phyloP scores from a whole-genome alignment of 2,329 filamentous ascomycete genomes.

The Aspergillus thermomutatus region DNA sequence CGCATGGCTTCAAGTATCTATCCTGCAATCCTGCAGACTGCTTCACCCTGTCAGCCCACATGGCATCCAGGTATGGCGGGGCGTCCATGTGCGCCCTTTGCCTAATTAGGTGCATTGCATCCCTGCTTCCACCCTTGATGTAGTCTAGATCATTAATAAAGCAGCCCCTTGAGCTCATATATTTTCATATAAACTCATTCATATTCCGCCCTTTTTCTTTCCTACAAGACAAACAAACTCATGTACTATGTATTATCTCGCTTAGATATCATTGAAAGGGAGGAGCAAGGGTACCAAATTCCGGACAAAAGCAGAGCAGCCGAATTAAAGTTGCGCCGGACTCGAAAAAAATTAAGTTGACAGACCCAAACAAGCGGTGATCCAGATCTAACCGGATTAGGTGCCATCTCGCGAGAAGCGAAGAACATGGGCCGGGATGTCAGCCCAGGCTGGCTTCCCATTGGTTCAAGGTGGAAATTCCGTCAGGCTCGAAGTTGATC shows the following conservation, averaged over 20 bases:
- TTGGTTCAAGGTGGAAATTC: background rate
- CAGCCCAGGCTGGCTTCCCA: conserved; percentile 4
- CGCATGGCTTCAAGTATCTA: background rate
- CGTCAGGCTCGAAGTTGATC: background rate
- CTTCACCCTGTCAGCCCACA: conserved; percentile 1
- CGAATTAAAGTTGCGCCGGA: conserved; percentile 5
- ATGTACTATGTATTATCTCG: background rate
- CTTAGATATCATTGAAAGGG: background rate
- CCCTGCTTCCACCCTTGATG: background rate
- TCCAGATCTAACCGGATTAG: conserved; percentile 16
- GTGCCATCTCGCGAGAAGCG: conserved; percentile 25
- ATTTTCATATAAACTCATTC: background rate
- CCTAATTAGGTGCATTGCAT: background rate
- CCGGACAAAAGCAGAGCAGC: background rate
- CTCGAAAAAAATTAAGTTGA: conserved; percentile 7
- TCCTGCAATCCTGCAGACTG: background rate
- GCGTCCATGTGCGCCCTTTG: background rate
- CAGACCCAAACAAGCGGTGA: conserved; percentile 10
- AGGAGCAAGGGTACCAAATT: background rate
- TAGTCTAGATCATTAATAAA: background rate
- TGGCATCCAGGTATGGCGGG: background rate
- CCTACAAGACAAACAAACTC: background rate
- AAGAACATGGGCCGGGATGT: background rate
- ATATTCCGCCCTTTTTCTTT: background rate
- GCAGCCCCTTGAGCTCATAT: background rate